These are phyloP conservation scores for Pythium brassicae DNA, from an alignment of 352 stramenopile genomes.

Conservation along the genomic window DNA sequence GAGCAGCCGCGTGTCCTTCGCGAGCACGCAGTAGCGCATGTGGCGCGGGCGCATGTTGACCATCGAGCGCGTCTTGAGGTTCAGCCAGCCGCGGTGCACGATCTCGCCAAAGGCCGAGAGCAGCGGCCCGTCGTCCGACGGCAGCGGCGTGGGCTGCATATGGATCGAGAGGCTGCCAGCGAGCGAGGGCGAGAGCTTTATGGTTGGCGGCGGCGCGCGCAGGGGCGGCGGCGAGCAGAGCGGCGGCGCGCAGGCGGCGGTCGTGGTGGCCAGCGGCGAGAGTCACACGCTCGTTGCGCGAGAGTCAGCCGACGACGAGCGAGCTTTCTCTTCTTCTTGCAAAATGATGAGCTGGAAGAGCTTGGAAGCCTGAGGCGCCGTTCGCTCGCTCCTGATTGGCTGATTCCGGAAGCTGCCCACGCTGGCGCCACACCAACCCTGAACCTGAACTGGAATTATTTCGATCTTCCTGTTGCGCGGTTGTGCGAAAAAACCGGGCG, in stretches of 20 bases:
- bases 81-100: constrained; percentile 75
- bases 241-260: neutral
- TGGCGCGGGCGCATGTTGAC: constrained; percentile 81
- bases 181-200: constrained; percentile 19
- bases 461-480: too few species aligned
- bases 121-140: constrained; percentile 46
- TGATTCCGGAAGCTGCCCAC: too few species aligned
- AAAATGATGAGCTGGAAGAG: too few species aligned
- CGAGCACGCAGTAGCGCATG: constrained; percentile 84
- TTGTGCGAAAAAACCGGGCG: too few species aligned
- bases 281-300: constrained; percentile 1
- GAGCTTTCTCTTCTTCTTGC: constrained; percentile 13
- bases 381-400: too few species aligned
- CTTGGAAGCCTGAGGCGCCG: too few species aligned
- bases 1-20: constrained; percentile 50
- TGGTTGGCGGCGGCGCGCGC: constrained; percentile 2
- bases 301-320: neutral
- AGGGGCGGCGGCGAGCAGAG: too few species aligned
- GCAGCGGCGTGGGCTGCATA: constrained; percentile 52
- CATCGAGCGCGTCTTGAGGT: constrained; percentile 85
- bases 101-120: constrained; percentile 64
- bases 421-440: too few species aligned
- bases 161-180: constrained; percentile 14
- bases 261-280: neutral
- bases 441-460: too few species aligned